Percentiles rank a stretch among this genome's conserved stretches.
Conservation (phyloP, 2,329 filamentous ascomycete species). For the Aureobasidium leucospermi region DNA sequence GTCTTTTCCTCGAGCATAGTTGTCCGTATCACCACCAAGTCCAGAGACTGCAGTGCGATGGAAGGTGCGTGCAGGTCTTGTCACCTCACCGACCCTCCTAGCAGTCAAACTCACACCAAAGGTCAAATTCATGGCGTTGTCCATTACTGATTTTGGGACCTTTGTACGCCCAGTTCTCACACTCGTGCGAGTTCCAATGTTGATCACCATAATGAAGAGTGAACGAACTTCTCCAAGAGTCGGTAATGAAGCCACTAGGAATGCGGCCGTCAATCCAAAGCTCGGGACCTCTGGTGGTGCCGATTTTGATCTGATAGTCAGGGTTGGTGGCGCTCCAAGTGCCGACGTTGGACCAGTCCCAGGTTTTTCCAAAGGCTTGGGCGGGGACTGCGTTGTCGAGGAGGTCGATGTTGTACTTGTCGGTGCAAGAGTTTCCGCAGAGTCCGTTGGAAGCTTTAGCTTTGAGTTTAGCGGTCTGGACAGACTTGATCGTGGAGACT, state of each 20-base stretch:
- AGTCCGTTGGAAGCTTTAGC: not conserved
- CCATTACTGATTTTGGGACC: not conserved
- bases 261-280: not conserved
- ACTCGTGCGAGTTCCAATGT: slow-evolving; percentile 1
- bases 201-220: not conserved
- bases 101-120: slow-evolving; percentile 7
- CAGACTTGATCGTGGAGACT: not conserved
- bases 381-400: not conserved
- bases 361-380: not conserved
- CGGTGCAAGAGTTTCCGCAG: not conserved
- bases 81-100: slow-evolving; percentile 3
- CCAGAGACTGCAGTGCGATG: no score
- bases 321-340: not conserved
- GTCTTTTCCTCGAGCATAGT: no score
- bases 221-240: not conserved
- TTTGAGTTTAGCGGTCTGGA: not conserved
- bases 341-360: not conserved
- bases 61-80: no score
- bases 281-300: not conserved
- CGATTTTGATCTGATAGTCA: slow-evolving; percentile 2
- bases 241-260: not conserved
- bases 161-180: not conserved
- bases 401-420: slow-evolving; percentile 3
- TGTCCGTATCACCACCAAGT: no score
- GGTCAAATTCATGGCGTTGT: not conserved